phyloP scores from a whole-genome alignment of 331 rosid species.

The Pyracantha coccinea region DNA sequence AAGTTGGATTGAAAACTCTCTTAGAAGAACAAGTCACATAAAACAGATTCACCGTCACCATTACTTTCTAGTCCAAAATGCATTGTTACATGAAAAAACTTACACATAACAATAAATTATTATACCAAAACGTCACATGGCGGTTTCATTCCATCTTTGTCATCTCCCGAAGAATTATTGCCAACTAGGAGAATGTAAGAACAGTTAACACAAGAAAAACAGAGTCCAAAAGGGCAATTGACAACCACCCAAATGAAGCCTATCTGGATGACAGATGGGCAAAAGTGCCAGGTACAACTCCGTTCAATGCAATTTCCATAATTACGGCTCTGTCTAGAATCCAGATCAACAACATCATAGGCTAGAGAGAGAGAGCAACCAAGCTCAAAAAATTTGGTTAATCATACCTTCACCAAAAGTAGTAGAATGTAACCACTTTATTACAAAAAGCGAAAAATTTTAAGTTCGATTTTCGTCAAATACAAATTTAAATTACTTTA shows the following conservation, averaged over 20 bases:
- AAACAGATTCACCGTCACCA: rapidly evolving
- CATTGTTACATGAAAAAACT: too few relatives aligned
- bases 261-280: slow-evolving; percentile 3
- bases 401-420: background rate
- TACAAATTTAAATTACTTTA: too few relatives aligned
- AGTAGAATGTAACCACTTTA: too few relatives aligned
- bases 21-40: too few relatives aligned
- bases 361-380: background rate
- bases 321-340: background rate
- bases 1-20: too few relatives aligned
- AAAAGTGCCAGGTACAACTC: background rate
- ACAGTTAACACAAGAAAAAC: background rate
- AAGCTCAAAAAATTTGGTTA: background rate
- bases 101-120: too few relatives aligned
- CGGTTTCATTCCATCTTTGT: too few relatives aligned
- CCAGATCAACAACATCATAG: background rate
- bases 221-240: background rate
- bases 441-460: rapidly evolving
- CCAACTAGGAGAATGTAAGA: too few relatives aligned
- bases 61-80: too few relatives aligned
- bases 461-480: too few relatives aligned
- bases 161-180: too few relatives aligned
- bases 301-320: background rate
- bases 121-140: background rate
- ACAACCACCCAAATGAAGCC: background rate